Percentiles rank a stretch among this genome's conserved stretches.
phyloP scores from a whole-genome alignment of 2,329 filamentous ascomycete species.

The Epichloe aotearoae region DNA sequence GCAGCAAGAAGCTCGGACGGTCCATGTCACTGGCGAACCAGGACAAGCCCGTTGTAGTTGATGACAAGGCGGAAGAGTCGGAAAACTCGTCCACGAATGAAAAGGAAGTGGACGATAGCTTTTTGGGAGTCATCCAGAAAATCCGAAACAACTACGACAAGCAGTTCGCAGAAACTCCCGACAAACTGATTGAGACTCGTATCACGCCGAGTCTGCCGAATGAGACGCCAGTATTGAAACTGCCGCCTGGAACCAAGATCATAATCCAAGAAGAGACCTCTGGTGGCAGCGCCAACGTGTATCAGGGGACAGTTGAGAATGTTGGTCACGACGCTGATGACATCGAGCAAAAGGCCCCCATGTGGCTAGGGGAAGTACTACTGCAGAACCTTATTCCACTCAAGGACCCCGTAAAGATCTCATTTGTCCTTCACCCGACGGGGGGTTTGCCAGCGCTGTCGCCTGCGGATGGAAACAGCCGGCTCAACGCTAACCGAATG shows the following conservation, averaged over 20 bases:
- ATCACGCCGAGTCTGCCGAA: constrained; percentile 57
- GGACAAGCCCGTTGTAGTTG: constrained; percentile 58
- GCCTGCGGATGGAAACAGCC: constrained; percentile 67
- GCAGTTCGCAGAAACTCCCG: constrained; percentile 41
- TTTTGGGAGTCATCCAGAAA: constrained; percentile 58
- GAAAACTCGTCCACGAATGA: constrained; percentile 52
- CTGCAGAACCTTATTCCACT: constrained; percentile 67
- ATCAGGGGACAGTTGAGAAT: constrained; percentile 72
- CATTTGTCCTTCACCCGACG: constrained; percentile 76
- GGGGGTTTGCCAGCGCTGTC: constrained; percentile 64
- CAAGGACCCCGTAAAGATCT: constrained; percentile 95
- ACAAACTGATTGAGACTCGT: constrained; percentile 43
- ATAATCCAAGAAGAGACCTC: constrained; percentile 56
- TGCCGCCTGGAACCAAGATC: constrained; percentile 52
- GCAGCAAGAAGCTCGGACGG: constrained; percentile 71
- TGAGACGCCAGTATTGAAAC: constrained; percentile 65
- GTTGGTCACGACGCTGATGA: constrained; percentile 66
- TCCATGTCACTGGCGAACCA: constrained; percentile 45
- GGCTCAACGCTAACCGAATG: constrained; percentile 95
- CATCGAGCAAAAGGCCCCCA: constrained; percentile 75
- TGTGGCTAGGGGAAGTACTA: constrained; percentile 85
- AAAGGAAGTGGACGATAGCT: constrained; percentile 62
- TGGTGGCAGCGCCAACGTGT: constrained; percentile 68
- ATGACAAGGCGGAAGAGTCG: constrained; percentile 63
- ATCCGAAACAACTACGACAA: constrained; percentile 63